phyloP scores from a whole-genome alignment of 805 yeast species.

The Wickerhamomyces xylosicus region DNA sequence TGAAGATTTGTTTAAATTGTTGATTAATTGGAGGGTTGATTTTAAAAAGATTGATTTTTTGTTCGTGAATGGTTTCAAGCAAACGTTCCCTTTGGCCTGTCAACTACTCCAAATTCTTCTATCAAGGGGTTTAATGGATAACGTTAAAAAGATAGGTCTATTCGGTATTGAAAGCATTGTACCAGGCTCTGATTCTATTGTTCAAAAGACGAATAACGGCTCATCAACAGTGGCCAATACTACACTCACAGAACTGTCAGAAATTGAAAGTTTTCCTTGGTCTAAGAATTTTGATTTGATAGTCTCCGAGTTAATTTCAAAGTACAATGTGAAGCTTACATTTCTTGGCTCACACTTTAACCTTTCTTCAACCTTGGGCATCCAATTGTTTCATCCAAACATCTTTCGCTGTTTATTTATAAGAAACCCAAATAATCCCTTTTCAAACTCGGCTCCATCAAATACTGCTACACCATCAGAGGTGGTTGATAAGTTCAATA shows the following conservation, averaged over 20 bases:
- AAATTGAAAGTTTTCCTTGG: neutral
- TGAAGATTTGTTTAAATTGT: slow-evolving; percentile 33
- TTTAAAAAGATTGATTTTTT: slow-evolving; percentile 38
- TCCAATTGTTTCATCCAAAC: slow-evolving; percentile 46
- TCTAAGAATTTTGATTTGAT: neutral
- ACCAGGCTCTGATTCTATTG: slow-evolving; percentile 19
- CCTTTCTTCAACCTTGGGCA: slow-evolving; percentile 39
- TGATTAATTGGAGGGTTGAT: slow-evolving; percentile 38
- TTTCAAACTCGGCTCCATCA: neutral
- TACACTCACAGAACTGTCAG: neutral
- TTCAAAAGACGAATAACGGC: neutral
- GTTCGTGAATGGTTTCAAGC: slow-evolving; percentile 40
- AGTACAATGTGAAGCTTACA: slow-evolving; percentile 34
- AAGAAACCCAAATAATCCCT: slow-evolving; percentile 22
- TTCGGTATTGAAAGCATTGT: slow-evolving; percentile 27
- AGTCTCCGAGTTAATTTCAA: slow-evolving; percentile 4
- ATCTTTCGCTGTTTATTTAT: slow-evolving; percentile 44
- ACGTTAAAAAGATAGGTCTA: slow-evolving; percentile 20
- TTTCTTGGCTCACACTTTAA: slow-evolving; percentile 43
- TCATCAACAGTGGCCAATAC: neutral
- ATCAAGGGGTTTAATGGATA: slow-evolving; percentile 15
- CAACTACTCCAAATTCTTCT: slow-evolving; percentile 36
- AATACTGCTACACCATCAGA: neutral
- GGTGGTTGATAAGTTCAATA: slow-evolving; percentile 3
- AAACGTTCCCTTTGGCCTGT: slow-evolving; percentile 41